phyloP scores from a whole-genome alignment of 2,329 filamentous ascomycete genomes.

The Beauveria australis region DNA sequence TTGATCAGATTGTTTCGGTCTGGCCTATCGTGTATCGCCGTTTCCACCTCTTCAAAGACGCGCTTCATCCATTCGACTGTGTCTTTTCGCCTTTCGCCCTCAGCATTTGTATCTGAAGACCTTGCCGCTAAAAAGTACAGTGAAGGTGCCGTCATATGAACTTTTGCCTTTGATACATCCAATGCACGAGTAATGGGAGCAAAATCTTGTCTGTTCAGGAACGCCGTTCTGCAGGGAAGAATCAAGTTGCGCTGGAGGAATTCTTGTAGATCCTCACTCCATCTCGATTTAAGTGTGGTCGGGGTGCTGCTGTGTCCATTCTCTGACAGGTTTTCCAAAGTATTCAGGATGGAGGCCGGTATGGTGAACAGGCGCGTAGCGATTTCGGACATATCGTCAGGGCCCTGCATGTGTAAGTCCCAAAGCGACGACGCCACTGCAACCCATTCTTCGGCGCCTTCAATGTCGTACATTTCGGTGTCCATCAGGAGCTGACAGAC shows the following conservation, averaged over 20 bases:
- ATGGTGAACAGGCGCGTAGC: constrained; percentile 37
- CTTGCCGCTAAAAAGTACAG: constrained; percentile 36
- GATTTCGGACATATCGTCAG: constrained; percentile 39
- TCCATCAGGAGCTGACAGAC: constrained; percentile 35
- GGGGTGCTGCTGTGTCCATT: constrained; percentile 20
- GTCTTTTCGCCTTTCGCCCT: constrained; percentile 24
- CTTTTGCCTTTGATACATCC: constrained; percentile 26
- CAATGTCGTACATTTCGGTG: constrained; percentile 22
- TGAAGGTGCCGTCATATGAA: constrained; percentile 31
- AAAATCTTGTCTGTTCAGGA: constrained; percentile 33
- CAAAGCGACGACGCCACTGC: constrained; percentile 38
- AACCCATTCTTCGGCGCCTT: constrained; percentile 39
- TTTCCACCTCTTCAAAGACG: constrained; percentile 26
- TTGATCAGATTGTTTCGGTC: constrained; percentile 23
- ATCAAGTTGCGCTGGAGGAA: constrained; percentile 45
- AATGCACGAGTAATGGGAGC: constrained; percentile 34
- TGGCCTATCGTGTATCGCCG: constrained; percentile 16
- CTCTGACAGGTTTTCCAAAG: constrained; percentile 17
- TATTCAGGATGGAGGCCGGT: constrained; percentile 29
- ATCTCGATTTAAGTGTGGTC: constrained; percentile 22
- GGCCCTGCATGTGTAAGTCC: constrained; percentile 45
- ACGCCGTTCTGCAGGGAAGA: constrained; percentile 41
- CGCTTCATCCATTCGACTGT: constrained; percentile 31
- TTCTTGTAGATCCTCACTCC: constrained; percentile 37
- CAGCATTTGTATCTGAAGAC: constrained; percentile 17